phyloP scores from a whole-genome alignment of 306 rosid species.

The Leucaena leucocephala region DNA sequence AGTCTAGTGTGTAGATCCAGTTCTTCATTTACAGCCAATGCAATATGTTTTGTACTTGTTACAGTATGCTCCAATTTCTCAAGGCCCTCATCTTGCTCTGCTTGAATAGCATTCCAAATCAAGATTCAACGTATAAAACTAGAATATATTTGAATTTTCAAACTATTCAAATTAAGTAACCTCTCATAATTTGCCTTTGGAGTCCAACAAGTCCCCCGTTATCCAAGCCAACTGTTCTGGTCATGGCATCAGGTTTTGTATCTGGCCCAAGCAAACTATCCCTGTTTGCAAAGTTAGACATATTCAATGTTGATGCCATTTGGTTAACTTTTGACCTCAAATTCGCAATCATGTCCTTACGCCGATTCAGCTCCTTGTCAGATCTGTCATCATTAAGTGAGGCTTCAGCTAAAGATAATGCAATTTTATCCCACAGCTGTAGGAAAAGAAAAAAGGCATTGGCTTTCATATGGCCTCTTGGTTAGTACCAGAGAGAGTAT shows the following conservation, averaged over 20 bases:
- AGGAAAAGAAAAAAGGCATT: conserved; percentile 13
- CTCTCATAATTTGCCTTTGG: conserved; percentile 91
- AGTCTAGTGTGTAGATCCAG: conserved; percentile 88
- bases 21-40: conserved; percentile 97
- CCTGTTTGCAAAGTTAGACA: conserved; percentile 85
- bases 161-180: conserved; percentile 48
- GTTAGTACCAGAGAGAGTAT: conserved; percentile 15
- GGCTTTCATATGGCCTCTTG: conserved; percentile 4
- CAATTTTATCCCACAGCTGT: conserved; percentile 19
- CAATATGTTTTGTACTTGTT: conserved; percentile 94
- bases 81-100: conserved; percentile 99
- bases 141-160: conserved; percentile 23
- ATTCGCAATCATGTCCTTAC: conserved; percentile 75
- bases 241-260: conserved; percentile 76
- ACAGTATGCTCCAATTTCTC: conserved; percentile 95
- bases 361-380: conserved; percentile 97
- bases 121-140: conserved; percentile 36
- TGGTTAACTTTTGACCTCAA: conserved; percentile 81
- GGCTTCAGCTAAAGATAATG: conserved; percentile 31
- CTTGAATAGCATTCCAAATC: conserved; percentile 37
- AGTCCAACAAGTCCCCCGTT: conserved; percentile 84
- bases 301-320: conserved; percentile 87
- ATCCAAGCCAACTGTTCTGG: conserved; percentile 81
- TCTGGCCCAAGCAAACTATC: conserved; percentile 96
- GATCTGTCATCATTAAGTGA: conserved; percentile 57